Percentiles rank a stretch among this genome's conserved stretches.
Conservation (phyloP, 345 rosid genomes). For the Murraya paniculata region DNA sequence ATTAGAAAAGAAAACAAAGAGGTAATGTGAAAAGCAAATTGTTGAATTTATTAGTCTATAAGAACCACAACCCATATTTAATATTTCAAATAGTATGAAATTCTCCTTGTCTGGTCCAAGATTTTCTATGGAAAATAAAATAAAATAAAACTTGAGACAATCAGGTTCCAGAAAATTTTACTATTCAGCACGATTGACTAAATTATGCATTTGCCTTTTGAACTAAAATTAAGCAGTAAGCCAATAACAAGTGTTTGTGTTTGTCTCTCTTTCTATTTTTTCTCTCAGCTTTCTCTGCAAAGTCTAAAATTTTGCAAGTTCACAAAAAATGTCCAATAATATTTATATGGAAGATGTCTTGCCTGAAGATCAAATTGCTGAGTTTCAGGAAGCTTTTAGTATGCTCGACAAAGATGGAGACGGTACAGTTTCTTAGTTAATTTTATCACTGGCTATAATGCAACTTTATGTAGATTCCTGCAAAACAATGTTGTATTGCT, state of each 20-base stretch:
- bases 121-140: background rate
- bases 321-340: background rate
- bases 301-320: background rate
- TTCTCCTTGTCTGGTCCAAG: background rate
- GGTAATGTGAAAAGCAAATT: background rate
- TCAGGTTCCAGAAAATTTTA: background rate
- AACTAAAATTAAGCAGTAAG: background rate
- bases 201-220: background rate
- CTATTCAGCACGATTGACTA: background rate
- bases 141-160: background rate
- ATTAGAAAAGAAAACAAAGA: background rate
- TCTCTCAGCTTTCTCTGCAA: background rate
- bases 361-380: constrained; percentile 24
- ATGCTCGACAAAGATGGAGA: constrained; percentile 79
- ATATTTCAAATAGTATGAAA: background rate
- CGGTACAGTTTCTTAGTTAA: constrained; percentile 33
- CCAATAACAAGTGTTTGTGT: background rate
- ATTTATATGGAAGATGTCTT: constrained; percentile 29
- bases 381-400: constrained; percentile 63
- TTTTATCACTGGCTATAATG: too few species aligned
- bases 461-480: background rate
- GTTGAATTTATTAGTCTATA: background rate
- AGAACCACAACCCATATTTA: background rate
- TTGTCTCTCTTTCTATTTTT: background rate
- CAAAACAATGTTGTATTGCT: too few species aligned